Conservation (phyloP, 2,329 filamentous ascomycete species). For the Falciphora oryzae region DNA sequence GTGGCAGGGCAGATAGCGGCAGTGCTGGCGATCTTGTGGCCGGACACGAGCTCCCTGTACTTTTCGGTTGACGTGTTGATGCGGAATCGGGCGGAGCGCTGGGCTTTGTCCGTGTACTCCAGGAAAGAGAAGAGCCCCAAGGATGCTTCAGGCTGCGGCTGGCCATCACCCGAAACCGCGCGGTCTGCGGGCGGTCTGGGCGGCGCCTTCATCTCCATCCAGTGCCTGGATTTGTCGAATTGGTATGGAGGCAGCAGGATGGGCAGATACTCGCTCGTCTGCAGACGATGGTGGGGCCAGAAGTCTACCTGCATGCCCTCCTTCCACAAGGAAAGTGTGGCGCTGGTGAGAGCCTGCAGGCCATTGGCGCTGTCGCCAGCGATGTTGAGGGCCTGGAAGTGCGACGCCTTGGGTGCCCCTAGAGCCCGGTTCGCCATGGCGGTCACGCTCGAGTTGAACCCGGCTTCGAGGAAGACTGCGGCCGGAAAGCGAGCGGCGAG, state of each 20-base stretch:
- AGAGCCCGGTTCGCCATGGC: slow-evolving; percentile 26
- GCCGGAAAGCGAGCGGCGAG: slow-evolving; percentile 24
- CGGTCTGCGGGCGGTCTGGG: slow-evolving; percentile 11
- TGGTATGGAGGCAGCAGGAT: slow-evolving; percentile 33
- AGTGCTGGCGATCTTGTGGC: slow-evolving; percentile 33
- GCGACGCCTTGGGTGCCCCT: slow-evolving; percentile 5
- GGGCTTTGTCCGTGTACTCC: no score
- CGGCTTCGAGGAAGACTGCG: slow-evolving; percentile 35
- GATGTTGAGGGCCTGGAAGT: slow-evolving; percentile 22
- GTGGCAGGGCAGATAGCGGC: slow-evolving; percentile 34
- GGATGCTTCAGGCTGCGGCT: no score
- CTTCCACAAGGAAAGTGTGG: slow-evolving; percentile 32
- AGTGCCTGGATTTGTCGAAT: slow-evolving; percentile 32
- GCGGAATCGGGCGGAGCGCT: slow-evolving; percentile 27
- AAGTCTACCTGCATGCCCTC: slow-evolving; percentile 27
- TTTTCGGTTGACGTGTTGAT: slow-evolving; percentile 31
- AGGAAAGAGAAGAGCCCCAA: no score
- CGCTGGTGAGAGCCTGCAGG: slow-evolving; percentile 18
- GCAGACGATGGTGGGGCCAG: slow-evolving; percentile 30
- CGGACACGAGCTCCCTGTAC: slow-evolving; percentile 28
- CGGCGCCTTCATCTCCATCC: slow-evolving; percentile 23
- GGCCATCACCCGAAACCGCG: no score
- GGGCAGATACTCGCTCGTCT: slow-evolving; percentile 22
- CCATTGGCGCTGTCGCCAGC: slow-evolving; percentile 14
- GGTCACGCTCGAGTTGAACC: slow-evolving; percentile 30